Evolutionary conservation across 495 filamentous ascomycete genomes (phyloP), one percentile per base, ranked within the genome.

Genomic region (Daldinia vernicosa): DNA sequence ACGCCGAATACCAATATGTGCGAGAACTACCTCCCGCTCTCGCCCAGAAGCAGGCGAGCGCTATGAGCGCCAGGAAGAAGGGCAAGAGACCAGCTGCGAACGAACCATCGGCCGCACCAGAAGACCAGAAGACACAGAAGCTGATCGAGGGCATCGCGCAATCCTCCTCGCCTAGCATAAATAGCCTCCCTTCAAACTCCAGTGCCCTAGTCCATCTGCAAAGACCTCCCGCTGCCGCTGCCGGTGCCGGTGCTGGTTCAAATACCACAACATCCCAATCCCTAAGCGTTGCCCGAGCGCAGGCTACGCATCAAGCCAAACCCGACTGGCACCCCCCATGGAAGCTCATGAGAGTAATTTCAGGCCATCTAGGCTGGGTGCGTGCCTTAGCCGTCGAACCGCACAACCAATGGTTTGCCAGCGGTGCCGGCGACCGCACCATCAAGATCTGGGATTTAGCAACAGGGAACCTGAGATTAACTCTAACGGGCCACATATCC

Each of bases 401-500:
- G 1, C 92, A 93, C 72, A 99, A 99, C 79, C 87, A 97, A 80
- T 99, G 93, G 93, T 99, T 99, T 78, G 95, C 92, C 27, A 97
- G 93, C 76, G 96, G 96, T 60, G 93, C 94, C 22, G 96, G 94
- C 58, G 96, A 99, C 76, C 86, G 96, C 24, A 98, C 96, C 4
- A 98, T 99, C 79, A 99, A 99, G 81, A 97, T 99, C 66, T 99
- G 95, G 95, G 94, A 98, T 81, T 82, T 98, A 39, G 96, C 94
- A 15, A 91, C 90, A 6, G 96, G 96, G 2, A 86, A 82, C 12
- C 82, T 98, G 63, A 87, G 89, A 62, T 80, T 99, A 56, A 98
- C 96, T 2, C 82, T 99, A 30, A 99, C 96, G 2, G 96, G 96
- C 28, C 96, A 99, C 79, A 99, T 99, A 66, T 97, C 93, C 43